A percentile compares a stretch with the other conserved stretches of the same genome.
Evolutionary conservation across 805 yeast genomes (phyloP).

Genomic region (Zygosaccharomyces pseudorouxii): DNA sequence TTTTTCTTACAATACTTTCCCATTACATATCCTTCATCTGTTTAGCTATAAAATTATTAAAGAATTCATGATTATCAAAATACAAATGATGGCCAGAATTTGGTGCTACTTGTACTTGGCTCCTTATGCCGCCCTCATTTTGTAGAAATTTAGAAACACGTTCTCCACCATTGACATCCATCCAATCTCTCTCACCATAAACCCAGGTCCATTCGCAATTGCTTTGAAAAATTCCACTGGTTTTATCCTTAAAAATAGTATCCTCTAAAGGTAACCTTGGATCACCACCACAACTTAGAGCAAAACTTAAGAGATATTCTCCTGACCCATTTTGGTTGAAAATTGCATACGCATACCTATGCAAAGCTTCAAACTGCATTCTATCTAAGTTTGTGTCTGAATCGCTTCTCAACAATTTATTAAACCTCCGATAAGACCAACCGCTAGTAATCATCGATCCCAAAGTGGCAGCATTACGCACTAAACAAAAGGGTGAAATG

Average conservation of each 20-base stretch:
- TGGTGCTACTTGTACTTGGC: slow-evolving; percentile 41
- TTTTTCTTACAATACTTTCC: not conserved
- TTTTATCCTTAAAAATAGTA: slow-evolving; percentile 15
- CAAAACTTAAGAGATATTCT: slow-evolving; percentile 80
- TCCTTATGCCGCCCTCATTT: slow-evolving; percentile 18
- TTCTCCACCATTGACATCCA: slow-evolving; percentile 44
- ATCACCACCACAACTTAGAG: slow-evolving; percentile 86
- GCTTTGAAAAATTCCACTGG: slow-evolving; percentile 38
- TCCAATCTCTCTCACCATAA: slow-evolving; percentile 80
- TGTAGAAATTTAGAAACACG: slow-evolving; percentile 30
- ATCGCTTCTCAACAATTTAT: slow-evolving; percentile 37
- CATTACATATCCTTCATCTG: slow-evolving; percentile 43
- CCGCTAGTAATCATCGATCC: slow-evolving; percentile 85
- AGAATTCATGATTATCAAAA: slow-evolving; percentile 55
- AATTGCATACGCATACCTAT: slow-evolving; percentile 74
- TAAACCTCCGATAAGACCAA: slow-evolving; percentile 83
- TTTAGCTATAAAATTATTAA: slow-evolving; percentile 46
- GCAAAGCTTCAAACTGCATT: slow-evolving; percentile 44
- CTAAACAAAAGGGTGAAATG: slow-evolving; percentile 78
- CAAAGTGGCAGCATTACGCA: slow-evolving; percentile 70
- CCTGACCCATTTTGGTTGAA: slow-evolving; percentile 89
- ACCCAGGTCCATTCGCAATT: slow-evolving; percentile 71
- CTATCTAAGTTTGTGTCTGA: not conserved
- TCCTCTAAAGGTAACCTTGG: slow-evolving; percentile 69
- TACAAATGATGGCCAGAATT: slow-evolving; percentile 77